Percentiles rank a stretch among this genome's conserved stretches.
phyloP scores from a whole-genome alignment of 768 basidiomycete species.

The Collybia nuda region DNA sequence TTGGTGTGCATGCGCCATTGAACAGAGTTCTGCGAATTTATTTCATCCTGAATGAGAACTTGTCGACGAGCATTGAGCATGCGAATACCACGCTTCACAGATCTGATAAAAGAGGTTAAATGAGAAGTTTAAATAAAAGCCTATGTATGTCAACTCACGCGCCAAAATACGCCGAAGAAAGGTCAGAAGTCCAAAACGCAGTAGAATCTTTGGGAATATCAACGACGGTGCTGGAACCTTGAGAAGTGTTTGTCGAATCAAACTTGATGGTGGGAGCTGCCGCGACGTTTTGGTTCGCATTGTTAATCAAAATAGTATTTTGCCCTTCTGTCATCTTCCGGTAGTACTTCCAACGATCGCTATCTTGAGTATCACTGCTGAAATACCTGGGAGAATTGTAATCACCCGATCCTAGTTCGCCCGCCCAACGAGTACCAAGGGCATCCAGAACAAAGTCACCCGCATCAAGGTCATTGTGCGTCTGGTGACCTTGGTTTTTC shows the following conservation, averaged over 20 bases:
- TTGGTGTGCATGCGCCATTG: constrained; percentile 98
- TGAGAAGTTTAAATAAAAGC: constrained; percentile 3
- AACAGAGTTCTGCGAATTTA: constrained; percentile 54
- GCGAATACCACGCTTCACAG: constrained; percentile 84
- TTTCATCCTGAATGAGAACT: constrained; percentile 92
- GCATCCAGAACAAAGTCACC: constrained; percentile 97
- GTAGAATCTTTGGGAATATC: constrained; percentile 63
- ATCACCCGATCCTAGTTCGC: constrained; percentile 89
- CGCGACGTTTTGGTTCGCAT: constrained; percentile 77
- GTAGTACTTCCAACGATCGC: constrained; percentile 88
- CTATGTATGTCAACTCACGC: constrained; percentile 47
- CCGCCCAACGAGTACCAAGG: constrained; percentile 90
- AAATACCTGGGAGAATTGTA: constrained; percentile 81
- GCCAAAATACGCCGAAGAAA: constrained; percentile 73
- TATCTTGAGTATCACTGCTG: constrained; percentile 63
- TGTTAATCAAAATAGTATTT: constrained; percentile 83
- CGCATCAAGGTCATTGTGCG: constrained; percentile 91
- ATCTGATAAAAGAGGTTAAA: constrained; percentile 41
- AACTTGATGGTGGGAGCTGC: constrained; percentile 62
- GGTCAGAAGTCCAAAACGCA: constrained; percentile 79
- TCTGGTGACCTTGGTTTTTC: constrained; percentile 78
- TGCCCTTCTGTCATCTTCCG: constrained; percentile 97
- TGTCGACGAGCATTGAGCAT: constrained; percentile 81
- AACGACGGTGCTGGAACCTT: constrained; percentile 85
- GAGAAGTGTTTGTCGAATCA: constrained; percentile 52